These are phyloP conservation scores for Rhododendron kiyosumense DNA, from an alignment of 148 eudicot species.

Conservation along the genomic window DNA sequence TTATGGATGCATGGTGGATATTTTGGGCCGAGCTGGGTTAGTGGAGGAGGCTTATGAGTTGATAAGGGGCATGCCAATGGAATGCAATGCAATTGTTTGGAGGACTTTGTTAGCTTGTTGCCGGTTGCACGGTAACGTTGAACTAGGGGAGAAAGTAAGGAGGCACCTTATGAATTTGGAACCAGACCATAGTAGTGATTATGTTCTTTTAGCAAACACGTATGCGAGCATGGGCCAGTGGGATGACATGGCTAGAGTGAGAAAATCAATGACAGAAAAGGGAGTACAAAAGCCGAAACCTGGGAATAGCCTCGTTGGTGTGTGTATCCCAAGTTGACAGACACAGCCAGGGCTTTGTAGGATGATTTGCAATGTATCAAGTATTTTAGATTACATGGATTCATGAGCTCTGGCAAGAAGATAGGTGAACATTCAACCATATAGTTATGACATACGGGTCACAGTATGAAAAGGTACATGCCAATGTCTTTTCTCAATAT, in stretches of 20 bases:
- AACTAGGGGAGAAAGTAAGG: constrained; percentile 23
- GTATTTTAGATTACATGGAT: neutral
- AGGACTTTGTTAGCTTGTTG: constrained; percentile 26
- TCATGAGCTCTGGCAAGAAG: neutral
- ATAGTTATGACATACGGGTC: neutral
- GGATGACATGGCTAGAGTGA: constrained; percentile 14
- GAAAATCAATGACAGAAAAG: constrained; percentile 16
- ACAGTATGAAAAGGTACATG: neutral
- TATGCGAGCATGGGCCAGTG: constrained; percentile 21
- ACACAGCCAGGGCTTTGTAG: neutral
- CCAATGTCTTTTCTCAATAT: neutral
- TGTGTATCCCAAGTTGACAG: neutral
- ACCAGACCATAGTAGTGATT: constrained; percentile 31
- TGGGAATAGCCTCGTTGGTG: constrained; percentile 16
- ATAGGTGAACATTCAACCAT: neutral
- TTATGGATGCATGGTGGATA: constrained; percentile 26
- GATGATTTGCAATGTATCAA: neutral
- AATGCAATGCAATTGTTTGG: constrained; percentile 27
- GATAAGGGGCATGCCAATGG: constrained; percentile 18
- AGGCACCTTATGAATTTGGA: constrained; percentile 22
- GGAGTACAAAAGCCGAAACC: constrained; percentile 23
- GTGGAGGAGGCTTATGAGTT: constrained; percentile 21
- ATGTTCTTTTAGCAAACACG: constrained; percentile 28
- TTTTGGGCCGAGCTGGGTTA: constrained; percentile 19
- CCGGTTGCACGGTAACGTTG: constrained; percentile 15